phyloP scores from a whole-genome alignment of 2,329 filamentous ascomycete genomes.

The Cladosporium sp. region DNA sequence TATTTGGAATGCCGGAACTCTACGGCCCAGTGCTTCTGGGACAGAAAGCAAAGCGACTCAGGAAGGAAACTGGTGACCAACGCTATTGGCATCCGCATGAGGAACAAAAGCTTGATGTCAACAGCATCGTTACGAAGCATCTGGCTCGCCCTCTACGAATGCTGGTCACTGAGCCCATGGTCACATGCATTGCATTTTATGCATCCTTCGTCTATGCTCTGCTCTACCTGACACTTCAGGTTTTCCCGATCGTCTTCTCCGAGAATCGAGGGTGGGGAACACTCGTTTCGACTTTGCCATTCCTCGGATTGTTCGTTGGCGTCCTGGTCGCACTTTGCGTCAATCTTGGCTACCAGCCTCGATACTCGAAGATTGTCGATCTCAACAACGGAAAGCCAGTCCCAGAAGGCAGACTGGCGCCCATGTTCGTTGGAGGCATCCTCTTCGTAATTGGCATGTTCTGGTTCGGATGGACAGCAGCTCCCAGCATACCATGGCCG shows the following conservation, averaged over 20 bases:
- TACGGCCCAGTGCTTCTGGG: constrained; percentile 44
- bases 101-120: constrained; percentile 37
- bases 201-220: constrained; percentile 46
- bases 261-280: constrained; percentile 39
- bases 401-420: constrained; percentile 38
- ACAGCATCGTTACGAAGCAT: constrained; percentile 41
- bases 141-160: constrained; percentile 41
- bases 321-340: constrained; percentile 39
- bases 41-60: constrained; percentile 49
- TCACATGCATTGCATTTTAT: constrained; percentile 35
- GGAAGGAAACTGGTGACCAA: constrained; percentile 49
- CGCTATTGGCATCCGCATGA: constrained; percentile 45
- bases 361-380: constrained; percentile 37
- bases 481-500: constrained; percentile 37
- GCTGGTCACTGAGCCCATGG: constrained; percentile 46
- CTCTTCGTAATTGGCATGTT: constrained; percentile 37
- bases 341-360: constrained; percentile 38
- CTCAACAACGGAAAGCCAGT: constrained; percentile 32
- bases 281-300: constrained; percentile 43
- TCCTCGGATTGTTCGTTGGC: constrained; percentile 43
- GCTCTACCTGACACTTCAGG: constrained; percentile 45
- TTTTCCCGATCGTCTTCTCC: constrained; percentile 46
- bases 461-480: constrained; percentile 40
- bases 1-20: constrained; percentile 52
- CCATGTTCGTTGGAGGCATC: constrained; percentile 43